Percentiles rank a stretch among this genome's conserved stretches.
phyloP scores from a whole-genome alignment of 2,329 filamentous ascomycete genomes.

The Pyrenophora seminiperda region DNA sequence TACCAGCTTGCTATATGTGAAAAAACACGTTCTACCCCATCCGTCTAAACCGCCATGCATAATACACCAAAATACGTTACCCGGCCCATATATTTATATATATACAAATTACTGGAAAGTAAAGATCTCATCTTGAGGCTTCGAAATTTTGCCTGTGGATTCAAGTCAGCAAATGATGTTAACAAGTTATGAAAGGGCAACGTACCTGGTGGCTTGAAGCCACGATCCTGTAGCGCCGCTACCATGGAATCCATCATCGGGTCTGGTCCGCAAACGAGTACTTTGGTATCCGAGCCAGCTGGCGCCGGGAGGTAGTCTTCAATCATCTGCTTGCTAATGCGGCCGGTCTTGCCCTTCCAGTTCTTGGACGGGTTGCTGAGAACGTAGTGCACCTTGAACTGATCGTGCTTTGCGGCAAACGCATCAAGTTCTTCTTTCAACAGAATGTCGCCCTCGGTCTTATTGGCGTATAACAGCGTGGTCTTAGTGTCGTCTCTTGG shows the following conservation, averaged over 20 bases:
- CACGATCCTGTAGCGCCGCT: conserved; percentile 11
- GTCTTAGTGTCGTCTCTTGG: conserved; percentile 61
- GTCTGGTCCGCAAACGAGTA: conserved; percentile 76
- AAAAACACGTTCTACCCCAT: too few species aligned
- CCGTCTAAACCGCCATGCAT: background rate
- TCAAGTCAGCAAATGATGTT: background rate
- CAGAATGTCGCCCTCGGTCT: conserved; percentile 64
- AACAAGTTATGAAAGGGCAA: background rate
- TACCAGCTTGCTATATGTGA: too few species aligned
- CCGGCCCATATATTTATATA: background rate
- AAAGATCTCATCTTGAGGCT: conserved; percentile 21
- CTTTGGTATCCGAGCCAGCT: conserved; percentile 78
- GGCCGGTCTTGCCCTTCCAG: conserved; percentile 15
- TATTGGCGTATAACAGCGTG: conserved; percentile 65
- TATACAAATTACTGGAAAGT: conserved; percentile 6
- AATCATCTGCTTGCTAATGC: conserved; percentile 14
- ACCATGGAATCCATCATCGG: conserved; percentile 18
- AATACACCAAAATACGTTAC: background rate
- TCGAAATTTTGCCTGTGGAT: conserved; percentile 9
- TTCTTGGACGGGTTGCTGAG: conserved; percentile 45
- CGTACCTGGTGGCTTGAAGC: conserved; percentile 23
- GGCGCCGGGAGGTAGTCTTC: conserved; percentile 11
- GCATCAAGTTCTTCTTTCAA: conserved; percentile 61
- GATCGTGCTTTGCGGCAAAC: conserved; percentile 58
- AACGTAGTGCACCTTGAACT: conserved; percentile 61